phyloP scores from a whole-genome alignment of 2,329 filamentous ascomycete genomes.

The Fusarium burgessii region DNA sequence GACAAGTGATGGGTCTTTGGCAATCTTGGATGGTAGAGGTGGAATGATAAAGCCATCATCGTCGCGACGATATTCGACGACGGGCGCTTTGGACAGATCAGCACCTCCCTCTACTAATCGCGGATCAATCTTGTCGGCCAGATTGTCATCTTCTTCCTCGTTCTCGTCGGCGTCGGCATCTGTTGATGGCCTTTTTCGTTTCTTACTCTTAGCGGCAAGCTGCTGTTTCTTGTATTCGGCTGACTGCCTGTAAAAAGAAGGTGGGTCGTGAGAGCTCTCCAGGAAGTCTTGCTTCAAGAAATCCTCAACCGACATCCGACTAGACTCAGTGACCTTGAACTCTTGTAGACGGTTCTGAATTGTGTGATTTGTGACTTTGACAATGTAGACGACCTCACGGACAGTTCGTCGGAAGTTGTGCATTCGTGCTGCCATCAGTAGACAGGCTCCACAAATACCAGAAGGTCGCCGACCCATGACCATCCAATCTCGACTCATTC shows the following conservation, averaged over 20 bases:
- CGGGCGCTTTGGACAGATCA: conserved; percentile 52
- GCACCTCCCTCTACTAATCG: conserved; percentile 49
- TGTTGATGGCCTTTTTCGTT: conserved; percentile 57
- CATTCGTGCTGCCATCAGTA: conserved; percentile 96
- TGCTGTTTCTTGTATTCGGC: conserved; percentile 69
- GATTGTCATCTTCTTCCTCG: conserved; percentile 28
- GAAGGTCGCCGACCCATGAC: conserved; percentile 92
- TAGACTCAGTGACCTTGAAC: conserved; percentile 88
- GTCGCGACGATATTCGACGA: conserved; percentile 63
- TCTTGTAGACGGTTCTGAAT: conserved; percentile 92
- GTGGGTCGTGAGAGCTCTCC: conserved; percentile 83
- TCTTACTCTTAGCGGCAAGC: conserved; percentile 61
- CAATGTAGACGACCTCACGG: conserved; percentile 96
- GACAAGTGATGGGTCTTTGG: conserved; percentile 48
- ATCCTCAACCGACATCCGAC: conserved; percentile 86
- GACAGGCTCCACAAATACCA: conserved; percentile 91
- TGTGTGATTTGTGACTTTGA: conserved; percentile 94
- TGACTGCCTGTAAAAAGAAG: conserved; percentile 79
- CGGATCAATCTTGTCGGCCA: conserved; percentile 20
- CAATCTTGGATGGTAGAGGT: conserved; percentile 57
- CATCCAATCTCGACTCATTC: conserved; percentile 99
- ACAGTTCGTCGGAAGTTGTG: conserved; percentile 96
- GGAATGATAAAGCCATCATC: conserved; percentile 78
- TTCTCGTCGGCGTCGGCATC: conserved; percentile 42
- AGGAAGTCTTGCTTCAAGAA: conserved; percentile 80